A percentile compares a stretch with the other conserved stretches of the same genome.
These are phyloP conservation scores for Effrenium voratum DNA, from an alignment of 73 alveolate genomes.

Conservation along the genomic window DNA sequence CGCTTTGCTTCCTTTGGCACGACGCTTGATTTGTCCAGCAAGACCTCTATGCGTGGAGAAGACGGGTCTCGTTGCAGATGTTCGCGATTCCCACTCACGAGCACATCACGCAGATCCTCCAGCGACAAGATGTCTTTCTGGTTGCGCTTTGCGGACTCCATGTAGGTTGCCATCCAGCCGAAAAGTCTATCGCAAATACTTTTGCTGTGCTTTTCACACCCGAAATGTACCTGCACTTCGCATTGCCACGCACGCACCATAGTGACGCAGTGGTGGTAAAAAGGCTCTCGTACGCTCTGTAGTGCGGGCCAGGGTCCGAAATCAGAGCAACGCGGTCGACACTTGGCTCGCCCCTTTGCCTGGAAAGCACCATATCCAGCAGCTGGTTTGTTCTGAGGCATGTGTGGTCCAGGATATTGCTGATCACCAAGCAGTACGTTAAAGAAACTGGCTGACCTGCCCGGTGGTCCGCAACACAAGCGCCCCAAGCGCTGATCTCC, in stretches of 20 bases:
- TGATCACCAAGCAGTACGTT: not conserved
- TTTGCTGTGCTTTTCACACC: not conserved
- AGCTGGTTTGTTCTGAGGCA: constrained; percentile 12
- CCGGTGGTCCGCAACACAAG: not conserved
- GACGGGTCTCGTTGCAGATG: constrained; percentile 16
- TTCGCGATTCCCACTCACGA: not conserved
- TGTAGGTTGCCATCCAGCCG: not conserved
- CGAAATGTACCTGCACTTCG: not conserved
- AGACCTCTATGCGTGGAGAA: not conserved
- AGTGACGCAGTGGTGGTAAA: not conserved
- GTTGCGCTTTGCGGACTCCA: not conserved
- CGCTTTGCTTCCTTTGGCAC: not conserved
- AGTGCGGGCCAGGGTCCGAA: constrained; percentile 34
- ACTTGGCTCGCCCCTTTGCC: not conserved
- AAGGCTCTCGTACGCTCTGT: not conserved
- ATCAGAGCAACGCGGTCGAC: not conserved
- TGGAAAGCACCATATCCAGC: not conserved
- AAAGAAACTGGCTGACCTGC: not conserved
- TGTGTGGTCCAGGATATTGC: constrained; percentile 25
- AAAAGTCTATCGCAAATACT: not conserved
- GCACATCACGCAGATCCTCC: not conserved
- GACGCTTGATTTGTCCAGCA: not conserved
- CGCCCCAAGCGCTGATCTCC: constrained; percentile 5
- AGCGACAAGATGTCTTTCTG: not conserved
- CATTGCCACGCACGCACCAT: not conserved